These are phyloP conservation scores for Sarcocystis neurona DNA, from an alignment of 169 alveolate genomes.

Conservation along the genomic window DNA sequence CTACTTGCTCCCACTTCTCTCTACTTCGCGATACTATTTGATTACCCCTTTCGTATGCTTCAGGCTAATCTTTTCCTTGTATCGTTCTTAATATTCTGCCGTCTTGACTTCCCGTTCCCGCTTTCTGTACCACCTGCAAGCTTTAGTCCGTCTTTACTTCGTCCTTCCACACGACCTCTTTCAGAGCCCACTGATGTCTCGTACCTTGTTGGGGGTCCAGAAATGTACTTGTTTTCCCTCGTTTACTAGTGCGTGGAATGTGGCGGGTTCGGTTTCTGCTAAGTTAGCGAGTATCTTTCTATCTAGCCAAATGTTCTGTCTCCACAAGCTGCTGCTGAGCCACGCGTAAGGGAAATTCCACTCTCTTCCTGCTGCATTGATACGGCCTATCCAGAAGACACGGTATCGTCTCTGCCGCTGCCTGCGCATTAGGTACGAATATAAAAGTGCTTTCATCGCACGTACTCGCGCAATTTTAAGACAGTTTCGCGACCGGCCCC, in stretches of 20 bases:
- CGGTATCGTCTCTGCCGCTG: slow-evolving; percentile 59
- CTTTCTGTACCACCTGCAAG: no score
- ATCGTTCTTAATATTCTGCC: no score
- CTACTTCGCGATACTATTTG: no score
- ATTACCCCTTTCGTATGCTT: no score
- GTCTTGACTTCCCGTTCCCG: no score
- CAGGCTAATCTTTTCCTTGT: no score
- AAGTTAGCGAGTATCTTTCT: slow-evolving; percentile 61
- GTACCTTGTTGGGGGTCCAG: slow-evolving; percentile 21
- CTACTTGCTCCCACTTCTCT: no score
- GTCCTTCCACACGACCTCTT: background rate
- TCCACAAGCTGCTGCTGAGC: slow-evolving; percentile 48
- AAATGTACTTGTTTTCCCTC: slow-evolving; percentile 37
- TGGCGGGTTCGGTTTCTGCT: slow-evolving; percentile 66
- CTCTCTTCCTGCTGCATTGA: slow-evolving; percentile 66
- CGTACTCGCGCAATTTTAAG: slow-evolving; percentile 54
- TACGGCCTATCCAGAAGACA: slow-evolving; percentile 56
- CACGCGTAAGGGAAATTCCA: slow-evolving; percentile 60
- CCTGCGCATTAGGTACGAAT: slow-evolving; percentile 39
- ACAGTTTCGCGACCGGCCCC: slow-evolving; percentile 64
- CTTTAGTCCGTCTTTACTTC: background rate
- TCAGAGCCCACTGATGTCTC: slow-evolving; percentile 32
- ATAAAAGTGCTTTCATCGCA: slow-evolving; percentile 50
- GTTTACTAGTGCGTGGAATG: slow-evolving; percentile 57
- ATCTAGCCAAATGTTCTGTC: slow-evolving; percentile 47